These are phyloP conservation scores for Monilinia laxa DNA, from an alignment of 2,329 filamentous ascomycete species.

Conservation along the genomic window DNA sequence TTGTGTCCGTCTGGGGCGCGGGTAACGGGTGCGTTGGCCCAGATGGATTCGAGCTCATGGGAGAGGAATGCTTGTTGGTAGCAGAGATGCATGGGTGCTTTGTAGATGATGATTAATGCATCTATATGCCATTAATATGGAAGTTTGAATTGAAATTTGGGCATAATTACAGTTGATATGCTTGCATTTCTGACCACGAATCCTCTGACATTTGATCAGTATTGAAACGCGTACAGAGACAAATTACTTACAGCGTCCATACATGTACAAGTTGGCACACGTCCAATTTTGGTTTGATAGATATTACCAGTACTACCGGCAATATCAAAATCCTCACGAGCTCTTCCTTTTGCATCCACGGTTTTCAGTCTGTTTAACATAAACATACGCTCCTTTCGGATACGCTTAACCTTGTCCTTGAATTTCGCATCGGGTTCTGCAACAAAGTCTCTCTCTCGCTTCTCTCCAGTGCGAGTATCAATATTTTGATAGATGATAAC, in stretches of 20 bases:
- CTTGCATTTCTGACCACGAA: constrained; percentile 31
- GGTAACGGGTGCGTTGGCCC: constrained; percentile 29
- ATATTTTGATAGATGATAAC: constrained; percentile 15
- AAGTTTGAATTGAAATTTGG: neutral
- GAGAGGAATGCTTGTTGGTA: constrained; percentile 30
- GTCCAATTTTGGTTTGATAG: constrained; percentile 27
- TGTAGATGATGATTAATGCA: constrained; percentile 30
- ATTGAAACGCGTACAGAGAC: neutral
- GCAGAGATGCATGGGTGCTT: constrained; percentile 28
- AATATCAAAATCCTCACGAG: constrained; percentile 28
- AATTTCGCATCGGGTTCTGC: constrained; percentile 26
- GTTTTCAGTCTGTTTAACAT: constrained; percentile 28
- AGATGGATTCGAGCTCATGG: constrained; percentile 28
- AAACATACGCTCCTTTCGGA: constrained; percentile 32
- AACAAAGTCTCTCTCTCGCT: constrained; percentile 27
- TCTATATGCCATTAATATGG: constrained; percentile 14
- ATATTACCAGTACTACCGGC: constrained; percentile 32
- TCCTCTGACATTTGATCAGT: constrained; percentile 24
- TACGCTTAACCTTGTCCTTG: constrained; percentile 28
- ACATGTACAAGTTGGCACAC: constrained; percentile 27
- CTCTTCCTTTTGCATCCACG: constrained; percentile 21
- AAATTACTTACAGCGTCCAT: constrained; percentile 30
- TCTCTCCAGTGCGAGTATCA: constrained; percentile 24
- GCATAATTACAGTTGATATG: constrained; percentile 29
- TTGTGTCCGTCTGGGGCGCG: constrained; percentile 23